Percentiles rank a stretch among this genome's conserved stretches.
Conservation (phyloP, 2,329 filamentous ascomycete species). For the Cordyceps tenuipes region DNA sequence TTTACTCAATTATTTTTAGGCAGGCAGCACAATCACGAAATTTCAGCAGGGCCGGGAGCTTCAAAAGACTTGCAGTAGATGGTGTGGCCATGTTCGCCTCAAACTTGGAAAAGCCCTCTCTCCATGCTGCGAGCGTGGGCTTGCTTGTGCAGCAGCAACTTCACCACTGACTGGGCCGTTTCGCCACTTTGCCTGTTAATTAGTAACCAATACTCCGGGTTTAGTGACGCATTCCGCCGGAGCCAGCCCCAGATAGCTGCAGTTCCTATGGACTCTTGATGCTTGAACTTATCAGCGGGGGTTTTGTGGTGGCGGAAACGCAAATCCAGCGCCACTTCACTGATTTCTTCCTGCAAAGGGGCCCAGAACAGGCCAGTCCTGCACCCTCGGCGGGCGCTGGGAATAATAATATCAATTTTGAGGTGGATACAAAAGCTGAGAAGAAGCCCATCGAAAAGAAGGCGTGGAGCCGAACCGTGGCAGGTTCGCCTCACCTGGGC, state of each 20-base stretch:
- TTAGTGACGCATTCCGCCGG: not conserved
- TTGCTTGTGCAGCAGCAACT: not conserved
- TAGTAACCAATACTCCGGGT: not conserved
- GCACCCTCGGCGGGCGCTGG: not conserved
- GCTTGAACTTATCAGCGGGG: not conserved
- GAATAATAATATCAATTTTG: not conserved
- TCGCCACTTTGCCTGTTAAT: not conserved
- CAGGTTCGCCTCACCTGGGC: conserved; percentile 1
- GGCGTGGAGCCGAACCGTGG: not conserved
- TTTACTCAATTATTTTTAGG: no score
- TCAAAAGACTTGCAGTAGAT: no score
- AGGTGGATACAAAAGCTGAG: not conserved
- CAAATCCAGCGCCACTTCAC: not conserved
- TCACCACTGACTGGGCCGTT: not conserved
- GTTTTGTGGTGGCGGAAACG: not conserved
- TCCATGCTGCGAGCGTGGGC: no score
- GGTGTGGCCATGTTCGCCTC: no score
- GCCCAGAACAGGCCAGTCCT: not conserved
- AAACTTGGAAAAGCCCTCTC: no score
- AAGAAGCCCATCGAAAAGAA: not conserved
- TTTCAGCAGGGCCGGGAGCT: no score
- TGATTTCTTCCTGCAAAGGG: not conserved
- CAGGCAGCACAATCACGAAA: no score
- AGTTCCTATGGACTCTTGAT: not conserved
- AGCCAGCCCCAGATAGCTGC: not conserved